Evolutionary conservation across 352 stramenopile genomes (phyloP).

Genomic region (Phytophthora foliorum): DNA sequence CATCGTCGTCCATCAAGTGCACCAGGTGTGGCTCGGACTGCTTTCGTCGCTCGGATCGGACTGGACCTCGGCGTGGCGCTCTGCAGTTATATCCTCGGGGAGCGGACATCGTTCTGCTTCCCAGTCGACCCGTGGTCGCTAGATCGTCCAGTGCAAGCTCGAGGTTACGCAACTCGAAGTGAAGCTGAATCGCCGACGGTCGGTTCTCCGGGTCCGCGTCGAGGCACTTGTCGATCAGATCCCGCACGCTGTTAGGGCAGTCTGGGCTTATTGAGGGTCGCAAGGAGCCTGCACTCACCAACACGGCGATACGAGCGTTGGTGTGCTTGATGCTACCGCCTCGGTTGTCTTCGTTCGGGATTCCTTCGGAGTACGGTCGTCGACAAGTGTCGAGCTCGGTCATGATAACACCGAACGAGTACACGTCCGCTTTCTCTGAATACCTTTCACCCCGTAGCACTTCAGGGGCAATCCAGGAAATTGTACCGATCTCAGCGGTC

Average conservation of each 20-base stretch:
- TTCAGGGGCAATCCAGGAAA: slow-evolving; percentile 77
- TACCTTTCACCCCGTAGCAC: slow-evolving; percentile 69
- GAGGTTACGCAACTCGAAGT: slow-evolving; percentile 68
- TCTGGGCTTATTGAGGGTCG: slow-evolving; percentile 52
- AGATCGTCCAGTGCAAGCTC: slow-evolving; percentile 35
- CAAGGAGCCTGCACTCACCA: slow-evolving; percentile 61
- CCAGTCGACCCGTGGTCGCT: slow-evolving; percentile 15
- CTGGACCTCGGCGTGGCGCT: slow-evolving; percentile 1
- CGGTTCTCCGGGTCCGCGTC: slow-evolving; percentile 53
- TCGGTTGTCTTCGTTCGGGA: slow-evolving; percentile 35
- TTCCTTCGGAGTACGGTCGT: slow-evolving; percentile 43
- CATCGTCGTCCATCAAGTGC: slow-evolving; percentile 31
- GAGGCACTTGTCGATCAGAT: slow-evolving; percentile 61
- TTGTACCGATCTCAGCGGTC: slow-evolving; percentile 66
- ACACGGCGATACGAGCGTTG: slow-evolving; percentile 61
- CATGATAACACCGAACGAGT: slow-evolving; percentile 77
- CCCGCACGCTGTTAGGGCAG: slow-evolving; percentile 55
- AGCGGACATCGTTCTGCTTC: slow-evolving; percentile 13
- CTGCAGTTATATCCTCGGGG: slow-evolving; percentile 20
- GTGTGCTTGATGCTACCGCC: slow-evolving; percentile 39
- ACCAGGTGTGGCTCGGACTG: slow-evolving; percentile 25
- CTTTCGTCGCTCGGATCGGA: slow-evolving; percentile 7
- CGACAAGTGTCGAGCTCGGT: slow-evolving; percentile 62
- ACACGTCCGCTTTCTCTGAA: slow-evolving; percentile 79
- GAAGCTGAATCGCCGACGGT: slow-evolving; percentile 70